Base-by-base conservation (phyloP, 2,329 filamentous ascomycete species). In the Sclerotinia minor region DNA sequence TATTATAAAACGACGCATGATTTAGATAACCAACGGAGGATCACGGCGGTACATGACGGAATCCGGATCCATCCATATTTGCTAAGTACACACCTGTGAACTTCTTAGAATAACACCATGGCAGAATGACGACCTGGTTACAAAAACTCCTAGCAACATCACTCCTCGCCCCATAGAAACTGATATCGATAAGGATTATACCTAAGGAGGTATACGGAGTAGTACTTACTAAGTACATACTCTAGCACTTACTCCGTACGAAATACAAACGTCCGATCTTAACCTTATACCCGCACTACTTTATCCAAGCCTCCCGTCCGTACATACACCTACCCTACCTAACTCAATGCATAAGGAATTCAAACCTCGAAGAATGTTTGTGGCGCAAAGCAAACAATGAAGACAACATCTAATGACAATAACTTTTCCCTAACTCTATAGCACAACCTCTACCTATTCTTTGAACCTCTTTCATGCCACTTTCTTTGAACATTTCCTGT, bases 331-430 rank as follows among this genome's bases (percentile, higher is more conserved):
- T 41, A 15, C 11, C 38, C 8, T 38, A 38, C 9, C 35, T 38
- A 45, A 32, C 24, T 52, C 38, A 47, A 60, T 60, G 41, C 32
- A 58, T 65, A 53, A 45, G 57, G 65, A 65, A 68, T 68, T 66
- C 63, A n/a, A 60, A 60, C 26, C 19, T 53, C 67, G 50, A 68
- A 68, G 67, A 68, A 65, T 66, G 67, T 24, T 38, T 60, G 61
- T 58, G 47, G 53, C 61, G 54, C 47, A 60, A 60, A 66, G 52
- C 32, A 45, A 50, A 50, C 60, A 59, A 68, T 60, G 55, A 68
- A 68, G 67, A 55, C 61, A 65, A 68, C 63, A 52, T 32, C 11
- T 38, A 57, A 47, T 57, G 45, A 66, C 54, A 68, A 59, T 66
- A 15, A 19, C 13, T 15, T 38, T 59, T 53, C 29, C 54, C 29